Conservation (phyloP, 2,329 filamentous ascomycete genomes). For the Chaetothyriales sp. region DNA sequence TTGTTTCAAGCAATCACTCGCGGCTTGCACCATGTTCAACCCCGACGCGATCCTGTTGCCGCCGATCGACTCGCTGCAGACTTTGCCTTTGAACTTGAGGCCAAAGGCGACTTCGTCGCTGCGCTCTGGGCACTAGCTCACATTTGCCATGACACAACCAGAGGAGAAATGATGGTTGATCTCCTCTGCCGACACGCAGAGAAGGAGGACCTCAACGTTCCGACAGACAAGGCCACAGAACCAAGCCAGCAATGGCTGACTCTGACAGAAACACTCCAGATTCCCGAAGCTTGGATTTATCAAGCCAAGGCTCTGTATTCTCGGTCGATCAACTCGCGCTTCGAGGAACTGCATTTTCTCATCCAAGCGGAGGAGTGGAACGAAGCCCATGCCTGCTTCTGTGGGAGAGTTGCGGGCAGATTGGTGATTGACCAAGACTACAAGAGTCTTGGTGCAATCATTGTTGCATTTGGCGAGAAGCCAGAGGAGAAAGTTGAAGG, state of each 20-base stretch:
- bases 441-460: constrained; percentile 50
- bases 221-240: constrained; percentile 8
- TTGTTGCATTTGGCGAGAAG: constrained; percentile 54
- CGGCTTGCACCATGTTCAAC: constrained; percentile 60
- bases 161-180: constrained; percentile 56
- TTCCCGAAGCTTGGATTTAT: constrained; percentile 72
- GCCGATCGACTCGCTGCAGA: constrained; percentile 53
- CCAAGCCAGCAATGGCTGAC: constrained; percentile 34
- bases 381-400: constrained; percentile 74
- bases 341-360: constrained; percentile 63
- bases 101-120: constrained; percentile 52
- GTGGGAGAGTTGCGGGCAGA: constrained; percentile 64
- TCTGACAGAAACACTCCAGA: constrained; percentile 50
- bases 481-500: constrained; percentile 49
- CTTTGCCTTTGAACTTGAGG: constrained; percentile 40
- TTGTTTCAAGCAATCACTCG: neutral
- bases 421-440: constrained; percentile 76
- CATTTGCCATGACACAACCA: constrained; percentile 49
- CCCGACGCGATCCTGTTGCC: constrained; percentile 40
- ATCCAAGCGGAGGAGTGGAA: constrained; percentile 61
- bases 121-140: constrained; percentile 68
- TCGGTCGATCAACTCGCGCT: constrained; percentile 53
- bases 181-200: constrained; percentile 59
- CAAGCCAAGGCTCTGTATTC: constrained; percentile 74
- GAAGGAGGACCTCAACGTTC: constrained; percentile 45